Evolutionary conservation across 176 grass and related monocot genomes (phyloP).

Genomic region (Juncus inflexus): DNA sequence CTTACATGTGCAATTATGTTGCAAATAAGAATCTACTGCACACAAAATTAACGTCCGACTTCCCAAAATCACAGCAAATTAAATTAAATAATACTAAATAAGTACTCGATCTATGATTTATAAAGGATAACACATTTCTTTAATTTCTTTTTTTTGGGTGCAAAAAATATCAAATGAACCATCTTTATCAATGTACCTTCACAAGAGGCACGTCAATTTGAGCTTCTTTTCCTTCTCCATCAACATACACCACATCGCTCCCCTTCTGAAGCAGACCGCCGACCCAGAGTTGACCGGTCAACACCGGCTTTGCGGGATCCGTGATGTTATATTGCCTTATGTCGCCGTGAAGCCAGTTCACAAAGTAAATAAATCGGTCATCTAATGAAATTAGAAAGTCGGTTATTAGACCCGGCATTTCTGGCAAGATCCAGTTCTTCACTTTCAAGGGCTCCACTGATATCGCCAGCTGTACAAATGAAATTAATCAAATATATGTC

Average conservation of each 20-base stretch:
- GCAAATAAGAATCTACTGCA: too few species aligned
- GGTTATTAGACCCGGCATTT: conserved; percentile 97
- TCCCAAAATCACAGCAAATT: too few species aligned
- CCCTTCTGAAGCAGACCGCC: conserved; percentile 92
- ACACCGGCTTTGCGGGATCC: conserved; percentile 74
- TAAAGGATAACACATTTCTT: too few species aligned
- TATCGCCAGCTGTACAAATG: conserved; percentile 52
- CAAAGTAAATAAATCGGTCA: conserved; percentile 79
- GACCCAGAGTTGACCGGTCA: conserved; percentile 82
- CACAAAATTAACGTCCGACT: too few species aligned
- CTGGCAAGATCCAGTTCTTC: conserved; percentile 76
- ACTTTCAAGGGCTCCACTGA: conserved; percentile 67
- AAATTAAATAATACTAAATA: too few species aligned
- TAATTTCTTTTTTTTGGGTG: too few species aligned
- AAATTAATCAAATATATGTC: neutral
- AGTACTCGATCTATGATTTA: too few species aligned
- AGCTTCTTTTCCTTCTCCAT: conserved; percentile 57
- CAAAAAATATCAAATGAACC: too few species aligned
- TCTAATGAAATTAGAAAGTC: conserved; percentile 91
- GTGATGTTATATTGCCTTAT: conserved; percentile 94
- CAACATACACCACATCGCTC: conserved; percentile 55
- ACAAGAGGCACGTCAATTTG: conserved; percentile 71
- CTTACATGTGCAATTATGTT: too few species aligned
- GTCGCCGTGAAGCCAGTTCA: conserved; percentile 96
- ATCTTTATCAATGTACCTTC: too few species aligned